Base-by-base conservation (phyloP, 2,329 filamentous ascomycete species). In the Fusarium pseudocircinatum region DNA sequence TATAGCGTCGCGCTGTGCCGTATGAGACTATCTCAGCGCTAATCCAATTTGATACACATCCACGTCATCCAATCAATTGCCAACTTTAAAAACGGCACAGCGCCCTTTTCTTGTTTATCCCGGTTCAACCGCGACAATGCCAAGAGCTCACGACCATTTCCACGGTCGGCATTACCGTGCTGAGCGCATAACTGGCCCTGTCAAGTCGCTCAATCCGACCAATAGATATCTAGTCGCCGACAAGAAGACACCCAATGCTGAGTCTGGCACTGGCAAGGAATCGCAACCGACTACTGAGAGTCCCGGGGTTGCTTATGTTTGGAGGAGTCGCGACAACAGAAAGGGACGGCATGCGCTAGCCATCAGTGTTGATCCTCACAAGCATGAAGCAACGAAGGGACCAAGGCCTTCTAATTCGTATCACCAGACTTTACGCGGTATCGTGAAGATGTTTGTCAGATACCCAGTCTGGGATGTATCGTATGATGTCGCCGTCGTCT, bases 391-490 rank as follows among this genome's bases (percentile, higher is more conserved):
- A 24, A 72, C 63, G 9, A 68, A 79, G 7, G 68, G 79, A 8
- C 76, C 76, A 16, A 72, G 58, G 12, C 66, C 57, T 5, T 72
- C 75, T 2, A 76, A 78, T 16, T 79, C 81, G 3, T 77, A 78
- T 67, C 75, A 79, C 14, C 77, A 78, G 67, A 78, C 78, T 5
- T 18, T 77, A 18, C 66, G 61, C 4, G 82, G 80, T 1, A 44
- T 84, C n/a, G 47, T 65, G n/a, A 82, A 79, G 74, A 84, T 85
- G 79, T 52, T 79, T 39, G 64, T 78, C 32, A 72, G 78, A 43
- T 85, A 75, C 46, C 83, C 83, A 1, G 65, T 84, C 15, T 85
- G 83, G 83, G 84, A 85, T 56, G 76, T 85, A 4, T 85, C 82
- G 11, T 85, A 82, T 60, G 81, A 83, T 50, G 83, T 85, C 2